These are phyloP conservation scores for Hyaloperonospora arabidopsidis DNA, from an alignment of 352 stramenopile genomes.

Conservation along the genomic window DNA sequence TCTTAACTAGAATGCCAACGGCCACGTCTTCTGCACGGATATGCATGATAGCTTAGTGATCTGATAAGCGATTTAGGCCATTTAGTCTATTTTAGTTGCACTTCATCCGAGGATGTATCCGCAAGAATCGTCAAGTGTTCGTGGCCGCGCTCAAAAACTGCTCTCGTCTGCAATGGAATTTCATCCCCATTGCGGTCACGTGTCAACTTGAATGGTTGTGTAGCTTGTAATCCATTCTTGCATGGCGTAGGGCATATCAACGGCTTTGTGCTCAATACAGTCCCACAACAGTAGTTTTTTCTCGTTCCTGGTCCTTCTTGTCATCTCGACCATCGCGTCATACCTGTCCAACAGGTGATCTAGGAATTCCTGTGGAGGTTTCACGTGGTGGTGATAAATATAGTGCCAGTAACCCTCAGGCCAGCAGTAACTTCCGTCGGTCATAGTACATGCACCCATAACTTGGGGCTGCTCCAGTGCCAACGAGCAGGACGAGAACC, in stretches of 20 bases:
- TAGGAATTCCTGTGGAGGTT: conserved; percentile 49
- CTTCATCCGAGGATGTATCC: neutral
- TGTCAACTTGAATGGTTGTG: conserved; percentile 35
- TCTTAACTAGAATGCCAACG: too few species aligned
- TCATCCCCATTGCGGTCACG: neutral
- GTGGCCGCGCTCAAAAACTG: neutral
- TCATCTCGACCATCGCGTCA: conserved; percentile 21
- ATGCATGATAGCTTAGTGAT: too few species aligned
- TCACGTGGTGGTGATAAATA: conserved; percentile 52
- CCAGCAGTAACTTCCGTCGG: conserved; percentile 70
- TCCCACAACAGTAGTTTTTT: conserved; percentile 54
- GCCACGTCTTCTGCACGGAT: too few species aligned
- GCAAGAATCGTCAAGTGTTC: neutral
- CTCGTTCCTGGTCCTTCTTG: conserved; percentile 17
- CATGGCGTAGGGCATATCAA: conserved; percentile 50
- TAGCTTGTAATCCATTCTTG: conserved; percentile 56
- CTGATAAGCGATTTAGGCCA: too few species aligned
- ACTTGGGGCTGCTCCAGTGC: conserved; percentile 31
- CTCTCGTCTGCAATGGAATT: neutral
- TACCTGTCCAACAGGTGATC: conserved; percentile 42
- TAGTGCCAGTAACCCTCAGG: conserved; percentile 78
- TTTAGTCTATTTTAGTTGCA: too few species aligned
- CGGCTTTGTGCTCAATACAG: conserved; percentile 19
- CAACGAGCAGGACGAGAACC: conserved; percentile 43
- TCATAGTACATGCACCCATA: conserved; percentile 72